These are phyloP conservation scores for Cocos nucifera DNA, from an alignment of 176 grass and related monocot species.

Conservation along the genomic window DNA sequence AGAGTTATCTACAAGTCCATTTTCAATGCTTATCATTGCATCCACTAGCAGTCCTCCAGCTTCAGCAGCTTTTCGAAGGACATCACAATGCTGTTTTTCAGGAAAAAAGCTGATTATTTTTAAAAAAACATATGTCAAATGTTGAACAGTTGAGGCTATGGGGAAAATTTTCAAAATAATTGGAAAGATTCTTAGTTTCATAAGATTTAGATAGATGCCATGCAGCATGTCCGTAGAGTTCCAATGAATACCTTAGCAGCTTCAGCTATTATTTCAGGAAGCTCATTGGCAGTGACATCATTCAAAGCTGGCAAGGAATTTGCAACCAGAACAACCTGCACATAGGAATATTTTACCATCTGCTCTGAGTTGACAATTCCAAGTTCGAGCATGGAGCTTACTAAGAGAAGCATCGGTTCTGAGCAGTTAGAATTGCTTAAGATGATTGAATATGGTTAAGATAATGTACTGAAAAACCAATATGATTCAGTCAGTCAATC, in stretches of 20 bases:
- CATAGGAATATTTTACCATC: neutral
- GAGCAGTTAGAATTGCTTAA: too few relatives aligned
- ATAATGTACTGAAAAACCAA: too few relatives aligned
- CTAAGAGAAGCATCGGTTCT: too few relatives aligned
- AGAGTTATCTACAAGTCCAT: constrained; percentile 45
- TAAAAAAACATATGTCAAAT: constrained; percentile 1
- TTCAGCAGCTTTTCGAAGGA: constrained; percentile 86
- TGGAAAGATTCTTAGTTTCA: neutral
- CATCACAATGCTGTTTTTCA: constrained; percentile 60
- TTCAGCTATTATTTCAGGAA: constrained; percentile 97
- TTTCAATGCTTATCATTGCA: constrained; percentile 81
- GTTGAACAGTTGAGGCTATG: neutral
- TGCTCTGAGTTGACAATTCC: too few relatives aligned
- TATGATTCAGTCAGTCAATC: too few relatives aligned
- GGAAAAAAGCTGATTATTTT: neutral
- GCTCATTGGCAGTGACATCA: constrained; percentile 87
- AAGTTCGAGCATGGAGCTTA: too few relatives aligned
- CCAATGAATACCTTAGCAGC: constrained; percentile 58
- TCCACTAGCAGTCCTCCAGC: constrained; percentile 86
- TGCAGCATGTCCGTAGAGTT: too few relatives aligned
- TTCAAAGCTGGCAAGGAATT: constrained; percentile 91
- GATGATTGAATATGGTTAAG: too few relatives aligned
- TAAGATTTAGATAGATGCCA: too few relatives aligned
- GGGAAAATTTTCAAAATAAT: neutral
- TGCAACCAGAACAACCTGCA: constrained; percentile 90